These are phyloP conservation scores for Venturia nashicola DNA, from an alignment of 2,329 filamentous ascomycete genomes.

Conservation along the genomic window DNA sequence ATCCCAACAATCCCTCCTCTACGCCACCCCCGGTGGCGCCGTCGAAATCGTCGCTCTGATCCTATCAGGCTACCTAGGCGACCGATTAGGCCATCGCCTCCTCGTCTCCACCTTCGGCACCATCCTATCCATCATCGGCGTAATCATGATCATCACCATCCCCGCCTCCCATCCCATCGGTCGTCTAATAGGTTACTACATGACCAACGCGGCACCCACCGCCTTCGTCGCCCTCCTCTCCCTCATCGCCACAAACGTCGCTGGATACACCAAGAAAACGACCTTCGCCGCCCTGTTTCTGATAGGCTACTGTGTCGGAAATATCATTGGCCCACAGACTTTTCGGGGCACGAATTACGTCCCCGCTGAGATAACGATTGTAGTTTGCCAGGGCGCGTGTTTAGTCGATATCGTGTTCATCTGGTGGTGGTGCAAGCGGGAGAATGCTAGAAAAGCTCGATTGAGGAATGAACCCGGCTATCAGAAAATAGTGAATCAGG, in stretches of 20 bases:
- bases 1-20: constrained; percentile 47
- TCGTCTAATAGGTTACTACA: constrained; percentile 51
- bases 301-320: constrained; percentile 39
- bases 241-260: constrained; percentile 50
- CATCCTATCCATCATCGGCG: constrained; percentile 42
- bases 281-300: constrained; percentile 43
- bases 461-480: constrained; percentile 43
- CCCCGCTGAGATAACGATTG: constrained; percentile 51
- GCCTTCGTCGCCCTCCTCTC: constrained; percentile 53
- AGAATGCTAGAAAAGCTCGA: constrained; percentile 48
- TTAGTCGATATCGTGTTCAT: constrained; percentile 47
- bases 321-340: constrained; percentile 39
- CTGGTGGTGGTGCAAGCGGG: constrained; percentile 45
- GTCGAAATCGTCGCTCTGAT: constrained; percentile 50
- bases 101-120: constrained; percentile 43
- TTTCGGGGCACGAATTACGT: constrained; percentile 46
- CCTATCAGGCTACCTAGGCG: constrained; percentile 43
- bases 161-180: constrained; percentile 46
- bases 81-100: constrained; percentile 44
- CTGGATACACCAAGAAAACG: constrained; percentile 48
- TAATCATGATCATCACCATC: constrained; percentile 52
- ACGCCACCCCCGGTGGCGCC: constrained; percentile 53
- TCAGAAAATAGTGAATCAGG: constrained; percentile 51
- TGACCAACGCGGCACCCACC: constrained; percentile 48
- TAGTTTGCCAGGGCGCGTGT: constrained; percentile 44